These are phyloP conservation scores for Cornus kousa DNA, from an alignment of 148 eudicot genomes.

Conservation along the genomic window DNA sequence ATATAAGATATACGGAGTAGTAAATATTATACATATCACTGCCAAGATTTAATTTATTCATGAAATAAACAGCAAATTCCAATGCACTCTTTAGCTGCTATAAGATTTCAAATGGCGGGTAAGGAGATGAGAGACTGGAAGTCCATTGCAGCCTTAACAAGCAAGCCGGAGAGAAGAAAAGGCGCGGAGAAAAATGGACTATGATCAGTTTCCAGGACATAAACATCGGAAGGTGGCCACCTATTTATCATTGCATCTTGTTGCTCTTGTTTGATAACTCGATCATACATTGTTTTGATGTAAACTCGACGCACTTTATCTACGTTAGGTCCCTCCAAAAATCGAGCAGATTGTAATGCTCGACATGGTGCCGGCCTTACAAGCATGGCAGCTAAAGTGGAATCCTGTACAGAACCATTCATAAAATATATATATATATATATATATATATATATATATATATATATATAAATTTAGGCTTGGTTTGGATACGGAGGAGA, in stretches of 20 bases:
- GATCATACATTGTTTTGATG: conserved; percentile 59
- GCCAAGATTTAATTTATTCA: too few relatives aligned
- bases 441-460: too few relatives aligned
- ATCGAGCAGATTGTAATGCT: conserved; percentile 38
- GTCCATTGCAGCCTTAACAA: conserved; percentile 43
- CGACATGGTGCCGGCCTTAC: conserved; percentile 60
- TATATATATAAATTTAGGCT: too few relatives aligned
- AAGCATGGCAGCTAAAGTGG: conserved; percentile 61
- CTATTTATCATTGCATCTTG: conserved; percentile 69
- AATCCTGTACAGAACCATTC: conserved; percentile 35
- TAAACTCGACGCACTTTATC: conserved; percentile 51
- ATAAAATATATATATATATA: too few relatives aligned
- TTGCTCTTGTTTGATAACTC: conserved; percentile 54
- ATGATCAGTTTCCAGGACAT: conserved; percentile 66
- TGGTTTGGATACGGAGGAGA: too few relatives aligned
- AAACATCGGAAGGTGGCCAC: conserved; percentile 65
- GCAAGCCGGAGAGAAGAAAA: conserved; percentile 52
- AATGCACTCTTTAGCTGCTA: too few relatives aligned
- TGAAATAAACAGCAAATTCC: too few relatives aligned
- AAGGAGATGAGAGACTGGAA: conserved; percentile 4
- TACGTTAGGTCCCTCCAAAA: conserved; percentile 22
- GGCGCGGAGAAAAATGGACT: conserved; percentile 73
- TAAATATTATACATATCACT: too few relatives aligned
- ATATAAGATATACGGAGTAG: too few relatives aligned
- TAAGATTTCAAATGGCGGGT: too few relatives aligned